A percentile compares a stretch with the other conserved stretches of the same genome.
phyloP scores from a whole-genome alignment of 495 filamentous ascomycete species.

The Tuber microsphaerosporum region DNA sequence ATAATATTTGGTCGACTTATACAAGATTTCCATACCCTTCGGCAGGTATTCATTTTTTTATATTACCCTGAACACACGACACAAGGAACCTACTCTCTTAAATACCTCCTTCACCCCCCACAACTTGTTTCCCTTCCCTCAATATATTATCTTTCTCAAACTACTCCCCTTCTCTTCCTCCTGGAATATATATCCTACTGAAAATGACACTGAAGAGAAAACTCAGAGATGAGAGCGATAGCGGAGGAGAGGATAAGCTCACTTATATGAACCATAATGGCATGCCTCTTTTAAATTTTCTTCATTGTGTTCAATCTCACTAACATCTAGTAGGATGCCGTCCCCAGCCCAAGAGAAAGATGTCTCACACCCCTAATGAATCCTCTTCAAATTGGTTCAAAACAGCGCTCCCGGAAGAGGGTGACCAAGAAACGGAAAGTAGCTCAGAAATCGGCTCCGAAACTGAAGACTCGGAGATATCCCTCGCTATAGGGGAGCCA shows the following conservation, averaged over 20 bases:
- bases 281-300: not conserved
- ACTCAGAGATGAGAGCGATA: not conserved
- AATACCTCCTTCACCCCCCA: not conserved
- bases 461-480: not conserved
- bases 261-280: not conserved
- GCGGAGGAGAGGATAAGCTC: not conserved
- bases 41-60: not conserved
- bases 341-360: not conserved
- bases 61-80: not conserved
- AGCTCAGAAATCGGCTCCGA: not conserved
- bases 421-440: not conserved
- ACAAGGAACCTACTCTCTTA: not conserved
- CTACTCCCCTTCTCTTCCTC: not conserved
- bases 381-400: not conserved
- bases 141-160: not conserved
- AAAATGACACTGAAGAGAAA: not conserved
- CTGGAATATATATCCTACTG: not conserved
- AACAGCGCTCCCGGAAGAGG: not conserved
- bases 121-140: not conserved
- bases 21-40: not conserved
- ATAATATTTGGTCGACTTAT: not conserved
- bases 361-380: not conserved
- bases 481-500: not conserved
- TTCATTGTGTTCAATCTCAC: not conserved
- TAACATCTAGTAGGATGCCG: not conserved